These are phyloP conservation scores for Catharanthus roseus DNA, from an alignment of 257 asterid species.

Conservation along the genomic window DNA sequence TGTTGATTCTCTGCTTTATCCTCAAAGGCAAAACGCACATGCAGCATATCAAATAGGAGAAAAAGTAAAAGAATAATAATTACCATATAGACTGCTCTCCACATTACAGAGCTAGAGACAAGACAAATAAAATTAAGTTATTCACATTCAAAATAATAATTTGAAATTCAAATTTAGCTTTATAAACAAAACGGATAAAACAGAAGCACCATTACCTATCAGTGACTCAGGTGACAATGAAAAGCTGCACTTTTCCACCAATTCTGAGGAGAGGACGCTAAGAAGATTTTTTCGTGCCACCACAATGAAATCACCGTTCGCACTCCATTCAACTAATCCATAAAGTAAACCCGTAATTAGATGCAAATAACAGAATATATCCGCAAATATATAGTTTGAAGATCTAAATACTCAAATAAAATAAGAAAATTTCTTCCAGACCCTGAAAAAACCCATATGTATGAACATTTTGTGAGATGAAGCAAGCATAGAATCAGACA, in stretches of 20 bases:
- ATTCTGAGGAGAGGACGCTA: slow-evolving; percentile 52
- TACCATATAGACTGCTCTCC: not conserved
- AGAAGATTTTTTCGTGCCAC: slow-evolving; percentile 60
- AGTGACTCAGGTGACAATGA: slow-evolving; percentile 44
- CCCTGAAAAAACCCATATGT: slow-evolving; percentile 1
- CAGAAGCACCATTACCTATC: slow-evolving; percentile 32
- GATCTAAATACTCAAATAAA: not conserved
- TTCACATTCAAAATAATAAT: too few relatives aligned
- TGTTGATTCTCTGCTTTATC: not conserved
- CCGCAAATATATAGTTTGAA: not conserved
- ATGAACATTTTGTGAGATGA: not conserved
- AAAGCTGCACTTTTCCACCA: slow-evolving; percentile 54
- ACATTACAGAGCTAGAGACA: slow-evolving; percentile 26
- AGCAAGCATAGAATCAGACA: not conserved
- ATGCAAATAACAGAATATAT: not conserved
- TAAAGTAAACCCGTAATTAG: slow-evolving; percentile 21
- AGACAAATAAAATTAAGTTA: slow-evolving; percentile 27
- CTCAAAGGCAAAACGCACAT: not conserved
- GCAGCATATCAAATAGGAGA: not conserved
- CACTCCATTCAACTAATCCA: slow-evolving; percentile 78
- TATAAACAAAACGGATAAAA: too few relatives aligned
- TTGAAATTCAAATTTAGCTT: too few relatives aligned
- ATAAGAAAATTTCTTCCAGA: not conserved
- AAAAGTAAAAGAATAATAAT: not conserved
- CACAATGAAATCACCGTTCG: slow-evolving; percentile 56